phyloP scores from a whole-genome alignment of 805 yeast genomes.

The Zygosaccharomyces siamensis region DNA sequence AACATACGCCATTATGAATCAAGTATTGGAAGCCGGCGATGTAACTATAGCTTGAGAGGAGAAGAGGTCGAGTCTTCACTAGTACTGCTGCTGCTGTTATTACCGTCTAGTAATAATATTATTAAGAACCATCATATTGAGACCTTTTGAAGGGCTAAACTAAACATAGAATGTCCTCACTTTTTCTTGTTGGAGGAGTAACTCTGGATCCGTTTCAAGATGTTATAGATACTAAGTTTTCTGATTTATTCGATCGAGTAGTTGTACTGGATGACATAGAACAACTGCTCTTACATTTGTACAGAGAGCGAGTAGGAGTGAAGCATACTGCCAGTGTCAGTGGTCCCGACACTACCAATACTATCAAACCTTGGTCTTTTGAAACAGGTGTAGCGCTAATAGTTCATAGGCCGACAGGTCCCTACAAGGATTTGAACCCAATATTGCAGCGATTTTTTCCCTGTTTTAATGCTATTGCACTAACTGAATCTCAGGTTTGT shows the following conservation, averaged over 20 bases:
- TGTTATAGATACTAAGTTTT: conserved; percentile 1
- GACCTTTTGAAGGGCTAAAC: background rate
- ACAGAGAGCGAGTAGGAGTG: conserved; percentile 19
- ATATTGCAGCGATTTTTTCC: conserved; percentile 23
- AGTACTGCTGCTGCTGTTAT: background rate
- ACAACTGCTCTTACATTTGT: conserved; percentile 19
- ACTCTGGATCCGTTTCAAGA: background rate
- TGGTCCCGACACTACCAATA: conserved; percentile 11
- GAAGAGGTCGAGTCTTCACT: background rate
- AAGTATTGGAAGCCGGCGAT: background rate
- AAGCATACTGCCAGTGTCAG: background rate
- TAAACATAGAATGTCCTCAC: conserved; percentile 13
- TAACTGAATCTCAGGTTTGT: conserved; percentile 10
- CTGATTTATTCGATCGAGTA: conserved; percentile 12
- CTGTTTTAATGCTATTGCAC: conserved; percentile 23
- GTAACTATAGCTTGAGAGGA: background rate
- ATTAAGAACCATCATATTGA: background rate
- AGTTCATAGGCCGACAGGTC: conserved; percentile 14
- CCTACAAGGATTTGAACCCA: conserved; percentile 7
- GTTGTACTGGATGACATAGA: conserved; percentile 10
- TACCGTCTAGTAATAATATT: background rate
- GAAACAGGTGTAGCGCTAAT: conserved; percentile 28
- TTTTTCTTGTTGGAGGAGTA: conserved; percentile 14
- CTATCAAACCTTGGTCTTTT: conserved; percentile 15
- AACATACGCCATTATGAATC: background rate